Conservation (phyloP, 352 stramenopile genomes). For the Blastocystis sp. region DNA sequence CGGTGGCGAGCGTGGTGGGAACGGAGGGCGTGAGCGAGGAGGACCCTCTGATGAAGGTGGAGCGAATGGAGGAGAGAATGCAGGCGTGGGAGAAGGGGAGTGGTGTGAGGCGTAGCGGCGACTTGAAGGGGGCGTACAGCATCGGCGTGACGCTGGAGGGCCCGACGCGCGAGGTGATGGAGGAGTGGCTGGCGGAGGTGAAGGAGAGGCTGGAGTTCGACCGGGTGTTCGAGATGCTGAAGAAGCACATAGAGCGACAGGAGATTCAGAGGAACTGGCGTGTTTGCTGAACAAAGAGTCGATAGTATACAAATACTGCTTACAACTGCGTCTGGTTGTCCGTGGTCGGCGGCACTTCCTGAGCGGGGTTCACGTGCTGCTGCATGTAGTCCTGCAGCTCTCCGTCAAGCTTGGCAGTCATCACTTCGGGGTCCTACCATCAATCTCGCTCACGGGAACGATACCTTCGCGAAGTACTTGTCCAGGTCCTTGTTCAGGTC, state of each 20-base stretch:
- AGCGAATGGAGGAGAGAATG: background rate
- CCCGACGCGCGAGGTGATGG: background rate
- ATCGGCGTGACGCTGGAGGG: background rate
- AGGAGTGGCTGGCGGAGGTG: background rate
- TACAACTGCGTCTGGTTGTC: background rate
- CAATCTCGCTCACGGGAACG: background rate
- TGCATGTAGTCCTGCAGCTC: constrained; percentile 32
- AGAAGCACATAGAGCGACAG: background rate
- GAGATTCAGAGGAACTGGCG: background rate
- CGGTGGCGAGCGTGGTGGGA: constrained; percentile 17
- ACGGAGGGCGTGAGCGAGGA: constrained; percentile 21
- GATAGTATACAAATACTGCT: constrained; percentile 8
- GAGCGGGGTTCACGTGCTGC: background rate
- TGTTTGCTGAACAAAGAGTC: constrained; percentile 37
- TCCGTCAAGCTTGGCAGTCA: constrained; percentile 43
- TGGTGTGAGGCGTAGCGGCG: constrained; percentile 22
- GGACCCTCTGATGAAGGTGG: constrained; percentile 46
- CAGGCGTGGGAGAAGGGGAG: background rate
- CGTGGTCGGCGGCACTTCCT: constrained; percentile 9
- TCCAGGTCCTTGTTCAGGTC: constrained; percentile 24
- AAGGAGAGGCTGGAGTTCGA: constrained; percentile 25
- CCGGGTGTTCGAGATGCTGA: constrained; percentile 3
- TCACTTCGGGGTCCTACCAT: constrained; percentile 29
- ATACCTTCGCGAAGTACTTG: constrained; percentile 63
- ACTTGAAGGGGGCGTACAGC: constrained; percentile 20